Evolutionary conservation across 192 early-diverging fungal species (phyloP).

Genomic region (Chytriomyces confervae): DNA sequence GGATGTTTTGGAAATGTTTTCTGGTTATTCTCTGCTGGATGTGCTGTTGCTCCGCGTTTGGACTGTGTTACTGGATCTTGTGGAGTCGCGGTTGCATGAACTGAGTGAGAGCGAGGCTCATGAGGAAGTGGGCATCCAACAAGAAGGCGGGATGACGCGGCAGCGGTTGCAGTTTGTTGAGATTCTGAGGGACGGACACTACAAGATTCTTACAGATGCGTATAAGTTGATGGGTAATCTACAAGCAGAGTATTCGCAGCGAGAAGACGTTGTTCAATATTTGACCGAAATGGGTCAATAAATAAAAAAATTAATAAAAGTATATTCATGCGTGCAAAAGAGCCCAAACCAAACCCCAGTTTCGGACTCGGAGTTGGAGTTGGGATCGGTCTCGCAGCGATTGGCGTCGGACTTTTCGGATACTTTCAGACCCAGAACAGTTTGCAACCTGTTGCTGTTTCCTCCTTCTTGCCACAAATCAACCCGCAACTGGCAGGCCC

Average conservation of each 20-base stretch:
- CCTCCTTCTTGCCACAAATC: too few species aligned
- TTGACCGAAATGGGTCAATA: conserved; percentile 28
- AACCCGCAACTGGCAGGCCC: too few species aligned
- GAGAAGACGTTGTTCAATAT: conserved; percentile 37
- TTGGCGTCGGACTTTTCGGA: too few species aligned
- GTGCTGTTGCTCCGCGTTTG: conserved; percentile 15
- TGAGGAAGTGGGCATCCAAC: conserved; percentile 4
- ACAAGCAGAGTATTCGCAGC: conserved; percentile 39
- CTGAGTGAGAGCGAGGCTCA: conserved; percentile 1
- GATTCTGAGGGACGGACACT: conserved; percentile 33
- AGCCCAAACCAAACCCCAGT: not conserved
- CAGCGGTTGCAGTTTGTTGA: conserved; percentile 8
- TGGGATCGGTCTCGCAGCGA: too few species aligned
- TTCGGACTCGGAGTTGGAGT: too few species aligned
- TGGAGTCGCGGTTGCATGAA: not conserved
- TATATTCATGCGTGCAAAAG: not conserved
- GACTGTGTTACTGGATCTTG: conserved; percentile 9
- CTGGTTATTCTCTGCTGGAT: not conserved
- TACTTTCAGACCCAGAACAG: too few species aligned
- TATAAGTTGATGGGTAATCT: conserved; percentile 25
- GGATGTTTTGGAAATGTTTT: not conserved
- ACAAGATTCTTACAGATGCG: conserved; percentile 30
- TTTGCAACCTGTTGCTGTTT: too few species aligned
- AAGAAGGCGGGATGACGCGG: conserved; percentile 3
- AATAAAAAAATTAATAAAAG: not conserved